phyloP scores from a whole-genome alignment of 768 basidiomycete species.

The Lactifluus volemus region DNA sequence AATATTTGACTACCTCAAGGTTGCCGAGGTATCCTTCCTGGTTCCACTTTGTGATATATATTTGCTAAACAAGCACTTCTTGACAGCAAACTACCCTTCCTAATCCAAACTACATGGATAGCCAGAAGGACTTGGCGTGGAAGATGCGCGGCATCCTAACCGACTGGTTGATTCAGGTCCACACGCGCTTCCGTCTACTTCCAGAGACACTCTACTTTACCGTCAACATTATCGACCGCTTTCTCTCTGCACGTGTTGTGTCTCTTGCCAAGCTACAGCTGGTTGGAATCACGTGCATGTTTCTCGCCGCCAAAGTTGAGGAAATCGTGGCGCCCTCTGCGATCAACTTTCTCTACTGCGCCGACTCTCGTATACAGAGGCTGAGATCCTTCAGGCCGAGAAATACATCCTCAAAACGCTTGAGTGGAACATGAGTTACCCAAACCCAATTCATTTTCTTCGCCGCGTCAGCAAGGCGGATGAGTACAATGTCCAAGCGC shows the following conservation, averaged over 20 bases:
- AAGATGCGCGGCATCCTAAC: slow-evolving; percentile 81
- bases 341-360: slow-evolving; percentile 67
- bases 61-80: background rate
- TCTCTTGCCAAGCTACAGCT: slow-evolving; percentile 61
- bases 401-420: slow-evolving; percentile 79
- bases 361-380: slow-evolving; percentile 66
- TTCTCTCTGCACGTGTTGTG: slow-evolving; percentile 50
- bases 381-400: slow-evolving; percentile 85
- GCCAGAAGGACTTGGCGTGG: slow-evolving; percentile 80
- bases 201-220: slow-evolving; percentile 90
- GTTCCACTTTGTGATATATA: slow-evolving; percentile 11
- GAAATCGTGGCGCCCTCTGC: slow-evolving; percentile 87
- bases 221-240: slow-evolving; percentile 71
- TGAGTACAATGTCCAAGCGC: slow-evolving; percentile 74
- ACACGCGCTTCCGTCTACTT: slow-evolving; percentile 73
- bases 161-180: slow-evolving; percentile 92
- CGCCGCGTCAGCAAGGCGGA: slow-evolving; percentile 90
- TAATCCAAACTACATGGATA: slow-evolving; percentile 75
- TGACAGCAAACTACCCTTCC: slow-evolving; percentile 68
- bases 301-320: slow-evolving; percentile 87
- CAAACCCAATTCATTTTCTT: slow-evolving; percentile 85
- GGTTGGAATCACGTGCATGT: slow-evolving; percentile 81
- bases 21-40: slow-evolving; percentile 55
- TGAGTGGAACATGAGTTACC: slow-evolving; percentile 78
- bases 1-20: slow-evolving; percentile 86